Percentiles rank a stretch among this genome's conserved stretches.
phyloP scores from a whole-genome alignment of 1,139 yeast genomes.

The Trichomonascaceae sp. region DNA sequence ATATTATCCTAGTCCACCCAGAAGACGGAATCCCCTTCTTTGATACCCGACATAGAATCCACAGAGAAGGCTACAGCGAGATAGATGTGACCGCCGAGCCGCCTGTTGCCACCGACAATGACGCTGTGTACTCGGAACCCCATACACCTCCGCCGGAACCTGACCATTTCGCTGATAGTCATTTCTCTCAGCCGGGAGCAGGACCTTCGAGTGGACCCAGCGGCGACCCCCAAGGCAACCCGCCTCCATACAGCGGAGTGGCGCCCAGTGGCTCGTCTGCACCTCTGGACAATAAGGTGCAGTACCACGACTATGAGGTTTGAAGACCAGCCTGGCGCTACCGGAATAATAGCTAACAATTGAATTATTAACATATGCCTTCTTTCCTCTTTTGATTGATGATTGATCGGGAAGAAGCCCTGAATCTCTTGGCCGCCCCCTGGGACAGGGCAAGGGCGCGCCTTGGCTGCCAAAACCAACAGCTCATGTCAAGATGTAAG shows the following conservation, averaged over 20 bases:
- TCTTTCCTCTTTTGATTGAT: too few species aligned
- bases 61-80: background rate
- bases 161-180: background rate
- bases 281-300: background rate
- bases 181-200: too few species aligned
- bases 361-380: too few species aligned
- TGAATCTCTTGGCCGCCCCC: too few species aligned
- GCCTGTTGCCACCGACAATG: background rate
- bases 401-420: too few species aligned
- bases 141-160: background rate
- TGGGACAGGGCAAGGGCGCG: too few species aligned
- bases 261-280: background rate
- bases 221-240: too few species aligned
- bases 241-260: background rate
- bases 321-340: too few species aligned
- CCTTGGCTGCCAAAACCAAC: too few species aligned
- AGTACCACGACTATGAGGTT: background rate
- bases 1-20: slow-evolving; percentile 29
- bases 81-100: background rate
- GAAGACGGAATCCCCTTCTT: slow-evolving; percentile 44
- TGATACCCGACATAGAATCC: slow-evolving; percentile 8
- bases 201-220: background rate
- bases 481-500: too few species aligned
- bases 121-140: background rate
- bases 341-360: too few species aligned